These are phyloP conservation scores for Heracleum sosnowskyi DNA, from an alignment of 129 eudicot species.

Conservation along the genomic window DNA sequence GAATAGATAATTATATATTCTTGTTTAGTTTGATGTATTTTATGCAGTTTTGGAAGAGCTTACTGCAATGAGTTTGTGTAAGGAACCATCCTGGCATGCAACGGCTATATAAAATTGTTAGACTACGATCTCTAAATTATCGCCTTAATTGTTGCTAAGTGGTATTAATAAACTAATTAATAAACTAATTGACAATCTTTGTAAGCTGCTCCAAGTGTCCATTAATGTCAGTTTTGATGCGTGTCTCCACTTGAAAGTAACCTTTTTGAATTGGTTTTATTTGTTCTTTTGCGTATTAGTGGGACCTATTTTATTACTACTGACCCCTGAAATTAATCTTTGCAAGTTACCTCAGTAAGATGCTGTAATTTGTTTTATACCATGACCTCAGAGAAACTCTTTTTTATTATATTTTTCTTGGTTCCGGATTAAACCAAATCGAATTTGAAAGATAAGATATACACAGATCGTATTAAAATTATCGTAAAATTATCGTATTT, in stretches of 20 bases:
- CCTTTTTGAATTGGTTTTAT: not conserved
- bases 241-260: not conserved
- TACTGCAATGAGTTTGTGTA: not conserved
- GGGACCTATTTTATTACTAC: not conserved
- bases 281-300: not conserved
- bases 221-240: not conserved
- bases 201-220: conserved; percentile 6
- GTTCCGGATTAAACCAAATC: too few relatives aligned
- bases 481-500: too few relatives aligned
- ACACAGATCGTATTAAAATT: too few relatives aligned
- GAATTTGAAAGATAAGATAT: too few relatives aligned
- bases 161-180: not conserved
- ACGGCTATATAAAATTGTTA: not conserved
- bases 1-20: not conserved
- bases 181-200: not conserved
- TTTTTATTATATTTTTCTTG: too few relatives aligned
- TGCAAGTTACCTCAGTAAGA: not conserved
- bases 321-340: too few relatives aligned
- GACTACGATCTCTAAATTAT: not conserved
- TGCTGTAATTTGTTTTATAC: not conserved
- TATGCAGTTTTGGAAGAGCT: not conserved
- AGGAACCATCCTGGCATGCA: conserved; percentile 1
- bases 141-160: not conserved
- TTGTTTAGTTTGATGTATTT: not conserved
- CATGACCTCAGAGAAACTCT: too few relatives aligned